Conservation (phyloP, 306 rosid genomes). For the Vigna nakashimae region DNA sequence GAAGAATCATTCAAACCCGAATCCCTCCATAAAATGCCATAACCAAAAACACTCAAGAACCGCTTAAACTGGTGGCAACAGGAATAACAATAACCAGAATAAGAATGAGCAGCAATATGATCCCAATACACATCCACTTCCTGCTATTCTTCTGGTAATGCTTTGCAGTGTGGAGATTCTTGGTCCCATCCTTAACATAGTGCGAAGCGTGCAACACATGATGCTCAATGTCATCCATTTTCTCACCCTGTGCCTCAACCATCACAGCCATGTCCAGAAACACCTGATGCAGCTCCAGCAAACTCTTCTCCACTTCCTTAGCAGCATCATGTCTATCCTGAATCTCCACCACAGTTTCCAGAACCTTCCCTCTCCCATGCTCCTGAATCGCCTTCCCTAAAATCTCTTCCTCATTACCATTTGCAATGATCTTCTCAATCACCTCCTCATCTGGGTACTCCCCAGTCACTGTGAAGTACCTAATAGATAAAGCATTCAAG, state of each 20-base stretch:
- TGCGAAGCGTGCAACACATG: conserved; percentile 77
- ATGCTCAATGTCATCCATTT: conserved; percentile 91
- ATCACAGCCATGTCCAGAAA: conserved; percentile 92
- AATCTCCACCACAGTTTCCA: conserved; percentile 85
- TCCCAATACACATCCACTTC: conserved; percentile 78
- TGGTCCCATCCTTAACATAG: conserved; percentile 79
- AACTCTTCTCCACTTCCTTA: conserved; percentile 77
- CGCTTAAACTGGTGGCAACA: conserved; percentile 57
- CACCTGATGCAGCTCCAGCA: conserved; percentile 84
- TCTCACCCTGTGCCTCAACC: conserved; percentile 96
- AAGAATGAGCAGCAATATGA: conserved; percentile 62
- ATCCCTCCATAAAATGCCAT: not conserved
- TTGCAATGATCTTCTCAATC: conserved; percentile 78
- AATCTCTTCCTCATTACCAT: conserved; percentile 67
- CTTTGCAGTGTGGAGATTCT: conserved; percentile 62
- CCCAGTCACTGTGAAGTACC: conserved; percentile 81
- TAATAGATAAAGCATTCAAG: not conserved
- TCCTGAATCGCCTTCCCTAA: conserved; percentile 67
- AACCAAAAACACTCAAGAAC: conserved; percentile 45
- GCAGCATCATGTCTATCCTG: conserved; percentile 84
- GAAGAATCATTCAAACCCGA: not conserved
- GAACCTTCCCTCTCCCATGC: conserved; percentile 83
- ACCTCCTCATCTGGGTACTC: conserved; percentile 78
- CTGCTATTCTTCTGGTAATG: conserved; percentile 63
- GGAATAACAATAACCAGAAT: conserved; percentile 71